Evolutionary conservation across 2,329 filamentous ascomycete genomes (phyloP).

Genomic region (Cordyceps javanica): DNA sequence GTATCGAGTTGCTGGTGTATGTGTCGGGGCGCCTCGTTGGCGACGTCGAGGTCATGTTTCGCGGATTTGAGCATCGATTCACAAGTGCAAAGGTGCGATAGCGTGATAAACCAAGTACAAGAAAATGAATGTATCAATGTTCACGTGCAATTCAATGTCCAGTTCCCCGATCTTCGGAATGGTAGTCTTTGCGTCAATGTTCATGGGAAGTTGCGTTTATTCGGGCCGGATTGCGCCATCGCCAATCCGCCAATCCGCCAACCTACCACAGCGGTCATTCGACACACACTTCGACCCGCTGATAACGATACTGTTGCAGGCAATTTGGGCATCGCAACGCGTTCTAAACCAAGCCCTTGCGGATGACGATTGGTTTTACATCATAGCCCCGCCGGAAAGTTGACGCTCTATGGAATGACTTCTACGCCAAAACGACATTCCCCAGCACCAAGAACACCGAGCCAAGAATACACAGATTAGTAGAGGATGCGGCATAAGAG

Average conservation of each 20-base stretch:
- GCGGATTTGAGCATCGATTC: background rate
- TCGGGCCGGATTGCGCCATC: slow-evolving; percentile 8
- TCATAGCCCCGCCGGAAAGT: too few species aligned
- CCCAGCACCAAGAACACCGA: too few species aligned
- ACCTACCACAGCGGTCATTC: background rate
- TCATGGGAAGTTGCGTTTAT: background rate
- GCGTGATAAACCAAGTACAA: too few species aligned
- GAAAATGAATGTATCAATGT: background rate
- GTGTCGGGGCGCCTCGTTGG: background rate
- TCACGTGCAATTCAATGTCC: background rate
- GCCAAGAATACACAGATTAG: too few species aligned
- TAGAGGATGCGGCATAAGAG: too few species aligned
- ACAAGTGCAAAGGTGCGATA: too few species aligned
- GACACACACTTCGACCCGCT: background rate
- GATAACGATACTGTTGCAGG: background rate
- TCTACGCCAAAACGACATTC: too few species aligned
- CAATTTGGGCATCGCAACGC: too few species aligned
- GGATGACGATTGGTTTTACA: too few species aligned
- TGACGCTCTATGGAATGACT: too few species aligned
- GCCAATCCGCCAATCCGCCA: background rate
- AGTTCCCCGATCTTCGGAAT: background rate
- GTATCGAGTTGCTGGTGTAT: background rate
- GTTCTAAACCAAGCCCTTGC: too few species aligned
- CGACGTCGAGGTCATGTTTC: background rate
- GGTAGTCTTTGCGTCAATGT: background rate